Evolutionary conservation across 306 rosid genomes (phyloP).

Genomic region (Cucurbita maxima): DNA sequence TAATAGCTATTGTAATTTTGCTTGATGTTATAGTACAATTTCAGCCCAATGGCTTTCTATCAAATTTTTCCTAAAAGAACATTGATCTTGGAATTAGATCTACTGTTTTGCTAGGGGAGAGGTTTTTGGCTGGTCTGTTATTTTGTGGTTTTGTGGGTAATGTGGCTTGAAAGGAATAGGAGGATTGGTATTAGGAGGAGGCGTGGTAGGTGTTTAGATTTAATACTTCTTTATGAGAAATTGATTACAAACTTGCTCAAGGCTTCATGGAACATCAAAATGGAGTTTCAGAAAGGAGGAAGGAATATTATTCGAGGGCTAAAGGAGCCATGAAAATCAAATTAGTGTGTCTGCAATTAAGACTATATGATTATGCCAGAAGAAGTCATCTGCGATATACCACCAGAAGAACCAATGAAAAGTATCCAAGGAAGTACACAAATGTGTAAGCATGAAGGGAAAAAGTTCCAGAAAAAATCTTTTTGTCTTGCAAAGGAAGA

Average conservation of each 20-base stretch:
- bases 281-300: not conserved
- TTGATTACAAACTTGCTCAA: not conserved
- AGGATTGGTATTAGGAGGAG: not conserved
- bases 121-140: too few relatives aligned
- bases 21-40: not conserved
- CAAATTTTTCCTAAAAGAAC: not conserved
- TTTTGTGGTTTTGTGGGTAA: too few relatives aligned
- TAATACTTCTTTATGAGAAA: not conserved
- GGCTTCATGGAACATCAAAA: not conserved
- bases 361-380: not conserved
- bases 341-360: not conserved
- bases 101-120: too few relatives aligned
- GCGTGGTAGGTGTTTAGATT: not conserved
- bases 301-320: not conserved
- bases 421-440: not conserved
- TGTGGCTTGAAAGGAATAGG: too few relatives aligned
- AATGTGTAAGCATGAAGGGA: not conserved
- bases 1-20: not conserved
- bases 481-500: too few relatives aligned
- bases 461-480: not conserved
- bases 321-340: not conserved
- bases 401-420: not conserved
- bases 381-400: not conserved
- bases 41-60: not conserved
- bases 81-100: not conserved